phyloP scores from a whole-genome alignment of 2,329 filamentous ascomycete species.

The Aspergillus pseudonomiae region DNA sequence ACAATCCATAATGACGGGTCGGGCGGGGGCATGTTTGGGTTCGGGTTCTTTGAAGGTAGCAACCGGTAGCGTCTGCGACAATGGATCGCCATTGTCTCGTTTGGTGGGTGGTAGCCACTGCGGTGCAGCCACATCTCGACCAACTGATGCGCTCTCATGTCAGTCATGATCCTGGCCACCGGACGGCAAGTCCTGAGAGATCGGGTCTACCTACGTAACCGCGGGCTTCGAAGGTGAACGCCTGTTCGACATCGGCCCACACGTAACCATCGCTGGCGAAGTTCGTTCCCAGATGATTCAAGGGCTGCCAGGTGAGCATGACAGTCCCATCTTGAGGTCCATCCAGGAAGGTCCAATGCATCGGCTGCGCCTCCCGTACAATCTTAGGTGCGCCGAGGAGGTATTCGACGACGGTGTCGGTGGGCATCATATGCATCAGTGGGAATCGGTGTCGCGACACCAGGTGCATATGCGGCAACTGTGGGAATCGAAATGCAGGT shows the following conservation, averaged over 20 bases:
- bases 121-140: constrained; percentile 88
- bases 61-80: constrained; percentile 85
- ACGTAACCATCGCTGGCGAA: constrained; percentile 92
- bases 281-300: constrained; percentile 68
- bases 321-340: constrained; percentile 79
- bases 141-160: constrained; percentile 56
- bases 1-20: constrained; percentile 88
- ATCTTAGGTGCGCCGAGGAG: constrained; percentile 82
- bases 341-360: constrained; percentile 92
- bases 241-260: constrained; percentile 81
- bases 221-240: constrained; percentile 72
- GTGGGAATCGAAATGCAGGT: constrained; percentile 20
- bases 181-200: neutral
- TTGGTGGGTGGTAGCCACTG: constrained; percentile 73
- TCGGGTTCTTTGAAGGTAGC: constrained; percentile 68
- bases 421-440: constrained; percentile 68
- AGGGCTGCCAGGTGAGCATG: constrained; percentile 85
- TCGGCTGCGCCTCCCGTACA: constrained; percentile 78
- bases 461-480: constrained; percentile 89
- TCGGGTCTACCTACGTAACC: constrained; percentile 60
- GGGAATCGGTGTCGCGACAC: constrained; percentile 84
- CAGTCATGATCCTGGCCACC: constrained; percentile 6
- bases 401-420: constrained; percentile 79
- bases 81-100: constrained; percentile 74
- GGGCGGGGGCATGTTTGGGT: constrained; percentile 68